Evolutionary conservation across 2,329 filamentous ascomycete genomes (phyloP).

Genomic region (Fusarium verrucosum): DNA sequence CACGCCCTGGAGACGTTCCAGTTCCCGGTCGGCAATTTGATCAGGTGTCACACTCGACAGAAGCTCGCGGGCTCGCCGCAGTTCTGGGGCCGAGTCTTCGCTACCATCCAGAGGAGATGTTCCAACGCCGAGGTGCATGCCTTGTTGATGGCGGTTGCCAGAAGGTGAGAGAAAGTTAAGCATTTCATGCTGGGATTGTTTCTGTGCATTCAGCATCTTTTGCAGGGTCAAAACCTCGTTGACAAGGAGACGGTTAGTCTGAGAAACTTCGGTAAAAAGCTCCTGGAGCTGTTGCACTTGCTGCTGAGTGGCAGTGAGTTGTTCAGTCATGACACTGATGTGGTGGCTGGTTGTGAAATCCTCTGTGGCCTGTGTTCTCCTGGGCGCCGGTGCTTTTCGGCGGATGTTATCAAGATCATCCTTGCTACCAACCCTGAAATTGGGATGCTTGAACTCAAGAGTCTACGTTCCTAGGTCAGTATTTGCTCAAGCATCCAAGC

Average conservation of each 20-base stretch:
- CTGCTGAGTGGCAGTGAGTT: constrained; percentile 88
- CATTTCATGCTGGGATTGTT: constrained; percentile 66
- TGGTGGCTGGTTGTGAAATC: constrained; percentile 87
- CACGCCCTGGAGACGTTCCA: constrained; percentile 64
- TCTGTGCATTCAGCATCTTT: constrained; percentile 67
- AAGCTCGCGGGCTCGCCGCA: constrained; percentile 66
- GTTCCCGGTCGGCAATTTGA: constrained; percentile 61
- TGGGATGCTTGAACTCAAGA: constrained; percentile 91
- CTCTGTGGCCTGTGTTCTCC: constrained; percentile 73
- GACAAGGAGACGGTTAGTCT: constrained; percentile 69
- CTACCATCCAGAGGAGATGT: constrained; percentile 53
- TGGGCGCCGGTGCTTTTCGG: constrained; percentile 89
- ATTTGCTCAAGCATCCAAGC: background rate
- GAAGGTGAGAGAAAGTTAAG: constrained; percentile 62
- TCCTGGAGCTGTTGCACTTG: constrained; percentile 90
- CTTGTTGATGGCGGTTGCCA: constrained; percentile 51
- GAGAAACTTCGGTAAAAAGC: constrained; percentile 79
- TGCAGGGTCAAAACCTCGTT: constrained; percentile 69
- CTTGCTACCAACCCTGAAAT: constrained; percentile 95
- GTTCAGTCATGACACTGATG: constrained; percentile 87
- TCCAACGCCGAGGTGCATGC: constrained; percentile 50
- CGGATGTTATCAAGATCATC: constrained; percentile 96
- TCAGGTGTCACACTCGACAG: constrained; percentile 63
- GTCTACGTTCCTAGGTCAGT: constrained; percentile 53
- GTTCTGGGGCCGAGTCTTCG: constrained; percentile 61